Conservation (phyloP, 1,139 yeast species). For the Lodderomyces parapsilosis region DNA sequence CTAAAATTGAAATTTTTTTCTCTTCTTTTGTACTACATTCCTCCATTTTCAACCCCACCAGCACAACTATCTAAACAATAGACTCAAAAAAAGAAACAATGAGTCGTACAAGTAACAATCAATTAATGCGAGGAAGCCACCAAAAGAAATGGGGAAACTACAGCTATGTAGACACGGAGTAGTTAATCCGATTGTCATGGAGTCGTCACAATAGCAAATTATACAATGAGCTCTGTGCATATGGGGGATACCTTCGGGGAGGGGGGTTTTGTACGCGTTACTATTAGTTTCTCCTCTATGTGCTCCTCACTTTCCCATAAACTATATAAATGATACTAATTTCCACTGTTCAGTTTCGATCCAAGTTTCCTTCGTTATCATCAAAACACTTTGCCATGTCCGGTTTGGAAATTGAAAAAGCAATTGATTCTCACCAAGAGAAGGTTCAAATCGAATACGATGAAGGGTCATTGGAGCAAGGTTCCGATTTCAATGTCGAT, state of each 20-base stretch:
- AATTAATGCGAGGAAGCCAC: not conserved
- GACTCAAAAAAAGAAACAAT: too few relatives aligned
- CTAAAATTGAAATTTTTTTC: too few relatives aligned
- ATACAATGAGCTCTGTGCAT: not conserved
- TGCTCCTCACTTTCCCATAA: too few relatives aligned
- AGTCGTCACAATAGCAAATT: not conserved
- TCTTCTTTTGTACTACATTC: too few relatives aligned
- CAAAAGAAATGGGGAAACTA: not conserved
- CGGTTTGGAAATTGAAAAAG: conserved; percentile 7
- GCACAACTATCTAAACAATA: too few relatives aligned
- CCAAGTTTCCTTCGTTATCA: not conserved
- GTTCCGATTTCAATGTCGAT: conserved; percentile 23
- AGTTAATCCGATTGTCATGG: not conserved
- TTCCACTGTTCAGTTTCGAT: conserved; percentile 2
- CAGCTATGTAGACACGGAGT: not conserved
- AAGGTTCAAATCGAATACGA: conserved; percentile 11
- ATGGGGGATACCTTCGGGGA: not conserved
- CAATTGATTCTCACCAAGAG: conserved; percentile 5
- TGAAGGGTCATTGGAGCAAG: conserved; percentile 13
- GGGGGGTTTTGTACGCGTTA: conserved; percentile 1
- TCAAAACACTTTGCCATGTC: conserved; percentile 2
- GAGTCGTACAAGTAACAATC: not conserved
- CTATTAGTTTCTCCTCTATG: not conserved
- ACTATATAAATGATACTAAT: not conserved
- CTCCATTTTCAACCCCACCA: too few relatives aligned